Evolutionary conservation across 1,284 basidiomycete genomes (phyloP).

Genomic region (Pseudozyma sp.): DNA sequence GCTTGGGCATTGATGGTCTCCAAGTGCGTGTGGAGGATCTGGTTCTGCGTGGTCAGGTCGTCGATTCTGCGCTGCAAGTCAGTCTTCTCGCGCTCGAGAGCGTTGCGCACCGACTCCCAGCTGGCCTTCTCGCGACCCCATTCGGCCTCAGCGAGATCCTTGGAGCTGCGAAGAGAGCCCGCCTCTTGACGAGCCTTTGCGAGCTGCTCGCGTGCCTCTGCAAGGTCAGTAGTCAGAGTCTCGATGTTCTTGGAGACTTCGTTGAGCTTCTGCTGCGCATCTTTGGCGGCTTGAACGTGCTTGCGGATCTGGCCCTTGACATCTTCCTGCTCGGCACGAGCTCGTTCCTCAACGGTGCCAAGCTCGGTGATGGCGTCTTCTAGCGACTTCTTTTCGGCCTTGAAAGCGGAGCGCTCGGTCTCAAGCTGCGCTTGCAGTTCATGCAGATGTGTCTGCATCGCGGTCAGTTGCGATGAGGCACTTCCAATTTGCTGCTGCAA

Average conservation of each 20-base stretch:
- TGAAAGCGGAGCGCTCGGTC: constrained; percentile 76
- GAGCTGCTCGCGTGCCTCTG: constrained; percentile 71
- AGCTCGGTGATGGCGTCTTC: constrained; percentile 66
- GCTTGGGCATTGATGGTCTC: constrained; percentile 87
- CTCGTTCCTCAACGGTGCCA: constrained; percentile 57
- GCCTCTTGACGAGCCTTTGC: constrained; percentile 46
- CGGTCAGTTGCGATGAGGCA: constrained; percentile 75
- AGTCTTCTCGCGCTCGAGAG: constrained; percentile 80
- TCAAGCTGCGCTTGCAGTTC: constrained; percentile 76
- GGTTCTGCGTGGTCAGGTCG: constrained; percentile 82
- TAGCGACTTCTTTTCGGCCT: constrained; percentile 73
- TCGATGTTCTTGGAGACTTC: constrained; percentile 77
- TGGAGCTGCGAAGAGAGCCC: constrained; percentile 66
- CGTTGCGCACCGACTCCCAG: constrained; percentile 82
- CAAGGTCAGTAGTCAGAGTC: constrained; percentile 77
- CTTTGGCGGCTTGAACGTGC: constrained; percentile 80
- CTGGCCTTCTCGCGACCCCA: constrained; percentile 80
- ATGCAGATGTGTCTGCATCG: constrained; percentile 74
- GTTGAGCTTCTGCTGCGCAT: constrained; percentile 81
- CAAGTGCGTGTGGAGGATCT: constrained; percentile 82
- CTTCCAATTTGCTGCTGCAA: constrained; percentile 76
- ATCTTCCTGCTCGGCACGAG: constrained; percentile 74
- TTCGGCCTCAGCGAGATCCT: constrained; percentile 77
- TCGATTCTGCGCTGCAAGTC: constrained; percentile 79
- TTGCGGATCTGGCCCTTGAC: constrained; percentile 65